These are phyloP conservation scores for Cornus suecica DNA, from an alignment of 148 eudicot species.

Conservation along the genomic window DNA sequence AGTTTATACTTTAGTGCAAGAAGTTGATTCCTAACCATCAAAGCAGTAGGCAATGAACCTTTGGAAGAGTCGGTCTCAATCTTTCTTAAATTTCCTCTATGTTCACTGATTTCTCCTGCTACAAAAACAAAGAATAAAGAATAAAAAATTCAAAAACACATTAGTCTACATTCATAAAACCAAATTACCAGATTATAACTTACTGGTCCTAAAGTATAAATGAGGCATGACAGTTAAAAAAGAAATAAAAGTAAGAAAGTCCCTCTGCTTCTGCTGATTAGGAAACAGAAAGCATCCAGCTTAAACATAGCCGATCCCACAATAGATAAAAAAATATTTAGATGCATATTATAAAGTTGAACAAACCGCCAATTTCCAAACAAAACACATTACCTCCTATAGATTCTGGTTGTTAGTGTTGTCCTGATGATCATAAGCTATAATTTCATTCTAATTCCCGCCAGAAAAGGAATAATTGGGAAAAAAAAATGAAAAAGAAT, in stretches of 20 bases:
- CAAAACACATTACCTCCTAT: slow-evolving; percentile 45
- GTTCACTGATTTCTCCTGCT: slow-evolving; percentile 49
- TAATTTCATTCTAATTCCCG: slow-evolving; percentile 25
- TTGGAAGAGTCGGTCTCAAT: slow-evolving; percentile 49
- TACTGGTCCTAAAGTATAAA: neutral
- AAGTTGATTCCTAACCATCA: slow-evolving; percentile 44
- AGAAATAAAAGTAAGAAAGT: no score
- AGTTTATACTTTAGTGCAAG: slow-evolving; percentile 30
- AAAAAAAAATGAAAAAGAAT: slow-evolving; percentile 4
- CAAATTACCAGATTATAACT: neutral
- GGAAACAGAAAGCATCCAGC: neutral
- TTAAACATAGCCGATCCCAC: neutral
- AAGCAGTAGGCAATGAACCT: slow-evolving; percentile 59
- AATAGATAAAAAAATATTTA: no score
- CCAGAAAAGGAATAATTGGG: neutral
- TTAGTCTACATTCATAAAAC: neutral
- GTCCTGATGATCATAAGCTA: slow-evolving; percentile 25
- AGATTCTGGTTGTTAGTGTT: slow-evolving; percentile 21
- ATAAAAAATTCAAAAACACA: slow-evolving; percentile 3
- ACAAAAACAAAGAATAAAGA: no score
- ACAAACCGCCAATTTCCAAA: no score
- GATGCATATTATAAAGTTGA: neutral
- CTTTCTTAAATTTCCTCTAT: slow-evolving; percentile 44
- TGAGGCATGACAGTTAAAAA: no score
- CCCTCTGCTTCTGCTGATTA: no score